A percentile compares a stretch with the other conserved stretches of the same genome.
These are phyloP conservation scores for Globisporangium mamillatum DNA, from an alignment of 352 stramenopile species.

Conservation along the genomic window DNA sequence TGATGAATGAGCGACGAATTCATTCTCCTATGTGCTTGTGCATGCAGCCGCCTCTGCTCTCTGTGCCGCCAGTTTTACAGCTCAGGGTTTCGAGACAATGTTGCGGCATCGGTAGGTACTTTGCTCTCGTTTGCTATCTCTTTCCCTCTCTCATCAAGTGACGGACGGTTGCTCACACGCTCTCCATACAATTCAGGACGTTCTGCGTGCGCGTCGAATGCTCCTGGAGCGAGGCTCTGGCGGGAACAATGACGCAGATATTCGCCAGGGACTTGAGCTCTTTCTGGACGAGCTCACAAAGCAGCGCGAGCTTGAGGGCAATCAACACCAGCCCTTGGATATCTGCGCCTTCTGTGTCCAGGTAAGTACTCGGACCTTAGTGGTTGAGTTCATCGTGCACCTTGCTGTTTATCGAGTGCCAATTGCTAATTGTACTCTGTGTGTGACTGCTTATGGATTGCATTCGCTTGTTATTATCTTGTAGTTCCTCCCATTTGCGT, in stretches of 20 bases:
- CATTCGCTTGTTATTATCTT: background rate
- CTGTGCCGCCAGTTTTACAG: constrained; percentile 48
- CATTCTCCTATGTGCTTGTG: background rate
- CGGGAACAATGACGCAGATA: constrained; percentile 16
- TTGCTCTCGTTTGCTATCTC: background rate
- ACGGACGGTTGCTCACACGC: constrained; percentile 1
- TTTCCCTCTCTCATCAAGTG: background rate
- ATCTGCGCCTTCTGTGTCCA: constrained; percentile 49
- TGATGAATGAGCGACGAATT: background rate
- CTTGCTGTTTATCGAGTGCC: background rate
- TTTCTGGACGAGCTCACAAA: constrained; percentile 46
- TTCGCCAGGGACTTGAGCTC: constrained; percentile 35
- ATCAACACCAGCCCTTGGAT: constrained; percentile 33
- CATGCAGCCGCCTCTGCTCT: constrained; percentile 38
- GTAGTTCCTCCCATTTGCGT: constrained; percentile 49
- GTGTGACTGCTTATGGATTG: background rate
- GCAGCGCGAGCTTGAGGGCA: constrained; percentile 25
- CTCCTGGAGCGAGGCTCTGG: constrained; percentile 37
- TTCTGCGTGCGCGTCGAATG: constrained; percentile 54
- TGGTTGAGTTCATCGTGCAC: background rate
- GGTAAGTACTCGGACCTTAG: constrained; percentile 6
- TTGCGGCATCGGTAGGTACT: constrained; percentile 36
- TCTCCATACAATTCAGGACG: constrained; percentile 27
- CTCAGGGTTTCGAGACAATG: constrained; percentile 47
- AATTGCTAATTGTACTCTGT: background rate